These are phyloP conservation scores for Ophiostoma ulmi DNA, from an alignment of 2,329 filamentous ascomycete genomes.

Conservation along the genomic window DNA sequence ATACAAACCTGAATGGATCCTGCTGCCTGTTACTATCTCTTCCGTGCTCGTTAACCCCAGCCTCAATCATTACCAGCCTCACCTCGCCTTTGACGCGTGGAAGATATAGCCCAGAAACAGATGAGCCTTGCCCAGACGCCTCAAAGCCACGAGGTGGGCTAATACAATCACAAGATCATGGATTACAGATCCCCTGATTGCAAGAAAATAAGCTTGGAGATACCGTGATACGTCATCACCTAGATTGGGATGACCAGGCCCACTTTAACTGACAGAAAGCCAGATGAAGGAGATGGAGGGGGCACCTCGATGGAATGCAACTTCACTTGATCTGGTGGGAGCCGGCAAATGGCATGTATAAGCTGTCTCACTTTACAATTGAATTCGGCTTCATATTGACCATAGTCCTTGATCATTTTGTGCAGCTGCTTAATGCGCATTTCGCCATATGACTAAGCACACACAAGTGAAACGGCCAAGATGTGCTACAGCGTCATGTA, in stretches of 20 bases:
- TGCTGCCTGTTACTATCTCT: not conserved
- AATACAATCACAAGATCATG: not conserved
- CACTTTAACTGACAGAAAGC: not conserved
- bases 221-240: not conserved
- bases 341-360: not conserved
- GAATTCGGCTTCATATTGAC: too few relatives aligned
- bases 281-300: constrained; percentile 3
- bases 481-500: not conserved
- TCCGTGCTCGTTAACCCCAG: not conserved
- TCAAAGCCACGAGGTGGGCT: not conserved
- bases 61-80: not conserved
- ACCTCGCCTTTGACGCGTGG: not conserved
- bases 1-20: not conserved
- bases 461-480: not conserved
- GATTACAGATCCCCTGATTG: not conserved
- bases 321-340: too few relatives aligned
- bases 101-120: not conserved
- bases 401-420: too few relatives aligned
- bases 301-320: constrained; percentile 1
- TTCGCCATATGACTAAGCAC: not conserved
- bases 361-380: not conserved
- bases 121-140: not conserved
- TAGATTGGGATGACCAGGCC: not conserved
- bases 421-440: not conserved
- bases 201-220: not conserved